These are phyloP conservation scores for Rhodotorula paludigena DNA, from an alignment of 768 basidiomycete genomes.

Conservation along the genomic window DNA sequence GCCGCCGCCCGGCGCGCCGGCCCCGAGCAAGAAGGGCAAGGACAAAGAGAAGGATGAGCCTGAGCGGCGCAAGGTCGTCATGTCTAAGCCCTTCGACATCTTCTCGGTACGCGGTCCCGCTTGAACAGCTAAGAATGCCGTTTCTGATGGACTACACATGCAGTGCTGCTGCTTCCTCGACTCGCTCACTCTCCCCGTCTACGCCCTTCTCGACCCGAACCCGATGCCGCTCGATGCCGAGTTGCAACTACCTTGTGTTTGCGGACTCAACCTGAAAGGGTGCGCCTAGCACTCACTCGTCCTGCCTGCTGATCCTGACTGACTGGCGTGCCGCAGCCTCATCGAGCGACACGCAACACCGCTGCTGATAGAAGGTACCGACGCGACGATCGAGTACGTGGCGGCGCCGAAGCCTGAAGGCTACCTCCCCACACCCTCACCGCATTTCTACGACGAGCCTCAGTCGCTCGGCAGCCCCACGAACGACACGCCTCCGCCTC, in stretches of 20 bases:
- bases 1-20: background rate
- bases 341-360: slow-evolving; percentile 21
- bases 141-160: no score
- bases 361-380: slow-evolving; percentile 12
- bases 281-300: background rate
- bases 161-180: slow-evolving; percentile 41
- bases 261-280: slow-evolving; percentile 1
- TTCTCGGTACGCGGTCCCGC: slow-evolving; percentile 26
- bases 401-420: slow-evolving; percentile 12
- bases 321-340: background rate
- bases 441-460: background rate
- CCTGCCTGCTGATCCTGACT: background rate
- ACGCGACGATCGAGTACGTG: slow-evolving; percentile 29
- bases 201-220: slow-evolving; percentile 33
- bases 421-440: background rate
- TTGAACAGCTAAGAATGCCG: no score
- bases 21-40: slow-evolving; percentile 1
- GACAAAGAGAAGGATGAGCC: slow-evolving; percentile 28
- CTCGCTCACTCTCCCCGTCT: slow-evolving; percentile 34
- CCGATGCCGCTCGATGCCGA: slow-evolving; percentile 28
- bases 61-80: slow-evolving; percentile 26
- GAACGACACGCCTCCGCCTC: no score
- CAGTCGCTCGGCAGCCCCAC: no score
- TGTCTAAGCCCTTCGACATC: slow-evolving; percentile 28
- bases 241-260: slow-evolving; percentile 21